Evolutionary conservation across 192 early-diverging fungal genomes (phyloP).

Genomic region (Backusella westeae): DNA sequence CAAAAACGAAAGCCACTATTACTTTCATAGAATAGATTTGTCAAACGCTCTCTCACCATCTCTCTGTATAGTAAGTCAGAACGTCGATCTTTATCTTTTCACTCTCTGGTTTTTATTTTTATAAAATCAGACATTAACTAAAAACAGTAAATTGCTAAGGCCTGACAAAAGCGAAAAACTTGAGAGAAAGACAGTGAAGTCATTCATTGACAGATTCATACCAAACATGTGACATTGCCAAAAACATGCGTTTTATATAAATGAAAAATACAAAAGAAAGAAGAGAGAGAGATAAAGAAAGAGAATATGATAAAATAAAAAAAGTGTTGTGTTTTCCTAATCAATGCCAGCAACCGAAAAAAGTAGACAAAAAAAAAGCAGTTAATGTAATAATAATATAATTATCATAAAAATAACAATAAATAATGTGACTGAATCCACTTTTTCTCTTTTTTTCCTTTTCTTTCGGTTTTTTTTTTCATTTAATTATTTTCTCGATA

Average conservation of each 20-base stretch:
- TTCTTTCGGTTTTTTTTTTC: neutral
- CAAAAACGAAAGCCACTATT: neutral
- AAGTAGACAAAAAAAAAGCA: neutral
- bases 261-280: neutral
- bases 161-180: neutral
- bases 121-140: neutral
- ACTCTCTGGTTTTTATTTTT: neutral
- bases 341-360: neutral
- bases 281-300: neutral
- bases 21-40: constrained; percentile 7
- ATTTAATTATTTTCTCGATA: neutral
- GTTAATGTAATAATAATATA: neutral
- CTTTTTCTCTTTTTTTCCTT: neutral
- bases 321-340: neutral
- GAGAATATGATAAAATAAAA: neutral
- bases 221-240: neutral
- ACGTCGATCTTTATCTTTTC: constrained; percentile 4
- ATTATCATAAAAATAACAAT: neutral
- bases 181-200: neutral
- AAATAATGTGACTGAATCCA: neutral
- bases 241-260: neutral
- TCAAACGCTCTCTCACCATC: neutral
- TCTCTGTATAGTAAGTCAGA: neutral
- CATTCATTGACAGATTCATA: constrained; percentile 1
- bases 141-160: neutral